Evolutionary conservation across 192 early-diverging fungal species (phyloP).

Genomic region (Backusella psychrophila): DNA sequence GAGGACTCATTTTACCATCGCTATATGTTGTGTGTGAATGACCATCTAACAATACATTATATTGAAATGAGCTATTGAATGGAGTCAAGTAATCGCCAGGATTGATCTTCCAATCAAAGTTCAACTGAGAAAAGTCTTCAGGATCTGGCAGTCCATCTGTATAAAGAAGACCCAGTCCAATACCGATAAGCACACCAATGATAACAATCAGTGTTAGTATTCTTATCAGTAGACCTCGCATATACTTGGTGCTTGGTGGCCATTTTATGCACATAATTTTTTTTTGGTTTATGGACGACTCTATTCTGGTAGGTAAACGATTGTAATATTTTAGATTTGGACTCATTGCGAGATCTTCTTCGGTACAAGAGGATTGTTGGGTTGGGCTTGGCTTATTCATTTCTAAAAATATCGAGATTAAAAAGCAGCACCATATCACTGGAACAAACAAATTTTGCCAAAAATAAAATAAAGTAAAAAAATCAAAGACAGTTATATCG

Average conservation of each 20-base stretch:
- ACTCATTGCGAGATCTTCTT: not conserved
- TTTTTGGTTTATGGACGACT: not conserved
- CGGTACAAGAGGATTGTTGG: not conserved
- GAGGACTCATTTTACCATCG: slow-evolving; percentile 57
- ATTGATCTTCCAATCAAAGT: slow-evolving; percentile 51
- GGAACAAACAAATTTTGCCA: not conserved
- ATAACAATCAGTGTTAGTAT: slow-evolving; percentile 11
- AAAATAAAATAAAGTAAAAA: not conserved
- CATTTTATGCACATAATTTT: not conserved
- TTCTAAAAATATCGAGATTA: not conserved
- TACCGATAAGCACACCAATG: slow-evolving; percentile 25
- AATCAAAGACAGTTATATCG: not conserved
- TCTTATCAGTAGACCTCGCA: slow-evolving; percentile 11
- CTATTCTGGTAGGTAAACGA: not conserved
- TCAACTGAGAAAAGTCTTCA: slow-evolving; percentile 32
- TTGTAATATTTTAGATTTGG: not conserved
- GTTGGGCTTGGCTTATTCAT: not conserved
- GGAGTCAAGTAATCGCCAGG: slow-evolving; percentile 47
- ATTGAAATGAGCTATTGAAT: slow-evolving; percentile 36
- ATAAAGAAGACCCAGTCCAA: slow-evolving; percentile 23
- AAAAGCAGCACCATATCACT: not conserved
- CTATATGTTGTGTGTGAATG: slow-evolving; percentile 64
- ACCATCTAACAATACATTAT: slow-evolving; percentile 61
- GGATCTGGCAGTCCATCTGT: slow-evolving; percentile 28
- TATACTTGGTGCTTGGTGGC: not conserved